phyloP scores from a whole-genome alignment of 106 monocot species.

The Triglochin maritima region DNA sequence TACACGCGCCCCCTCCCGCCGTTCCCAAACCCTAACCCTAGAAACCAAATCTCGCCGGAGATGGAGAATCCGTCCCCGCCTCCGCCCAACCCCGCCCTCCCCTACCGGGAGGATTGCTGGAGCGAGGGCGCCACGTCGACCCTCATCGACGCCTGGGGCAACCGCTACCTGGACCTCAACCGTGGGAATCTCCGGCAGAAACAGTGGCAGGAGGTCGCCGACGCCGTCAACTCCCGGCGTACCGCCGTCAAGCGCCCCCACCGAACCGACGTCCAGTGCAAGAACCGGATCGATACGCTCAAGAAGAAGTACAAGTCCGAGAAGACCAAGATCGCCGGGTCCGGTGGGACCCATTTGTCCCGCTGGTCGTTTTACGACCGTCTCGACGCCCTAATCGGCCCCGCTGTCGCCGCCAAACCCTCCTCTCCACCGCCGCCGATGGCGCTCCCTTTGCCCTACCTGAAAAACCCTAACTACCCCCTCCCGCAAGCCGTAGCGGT shows the following conservation, averaged over 20 bases:
- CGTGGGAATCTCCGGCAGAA: constrained; percentile 82
- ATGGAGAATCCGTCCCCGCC: constrained; percentile 18
- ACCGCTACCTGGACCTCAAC: constrained; percentile 66
- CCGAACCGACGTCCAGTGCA: constrained; percentile 78
- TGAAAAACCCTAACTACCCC: not conserved
- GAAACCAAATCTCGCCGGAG: constrained; percentile 12
- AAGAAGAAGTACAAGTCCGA: constrained; percentile 91
- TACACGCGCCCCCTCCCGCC: not conserved
- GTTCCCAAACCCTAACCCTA: not conserved
- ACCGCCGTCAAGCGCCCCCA: constrained; percentile 37
- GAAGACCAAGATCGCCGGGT: constrained; percentile 26
- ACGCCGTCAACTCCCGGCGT: constrained; percentile 62
- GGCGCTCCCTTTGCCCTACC: constrained; percentile 1
- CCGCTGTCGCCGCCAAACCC: constrained; percentile 2
- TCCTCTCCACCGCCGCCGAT: constrained; percentile 8
- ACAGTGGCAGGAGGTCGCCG: constrained; percentile 89
- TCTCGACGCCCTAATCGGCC: constrained; percentile 52
- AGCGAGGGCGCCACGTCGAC: constrained; percentile 80
- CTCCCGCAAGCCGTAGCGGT: not conserved
- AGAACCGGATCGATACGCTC: constrained; percentile 9
- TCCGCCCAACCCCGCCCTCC: constrained; percentile 61
- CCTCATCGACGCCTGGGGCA: constrained; percentile 72
- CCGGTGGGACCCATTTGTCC: constrained; percentile 25
- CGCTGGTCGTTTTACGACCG: constrained; percentile 57
- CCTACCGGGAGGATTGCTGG: constrained; percentile 92